These are phyloP conservation scores for Chenopodium album DNA, from an alignment of 148 eudicot genomes.

Conservation along the genomic window DNA sequence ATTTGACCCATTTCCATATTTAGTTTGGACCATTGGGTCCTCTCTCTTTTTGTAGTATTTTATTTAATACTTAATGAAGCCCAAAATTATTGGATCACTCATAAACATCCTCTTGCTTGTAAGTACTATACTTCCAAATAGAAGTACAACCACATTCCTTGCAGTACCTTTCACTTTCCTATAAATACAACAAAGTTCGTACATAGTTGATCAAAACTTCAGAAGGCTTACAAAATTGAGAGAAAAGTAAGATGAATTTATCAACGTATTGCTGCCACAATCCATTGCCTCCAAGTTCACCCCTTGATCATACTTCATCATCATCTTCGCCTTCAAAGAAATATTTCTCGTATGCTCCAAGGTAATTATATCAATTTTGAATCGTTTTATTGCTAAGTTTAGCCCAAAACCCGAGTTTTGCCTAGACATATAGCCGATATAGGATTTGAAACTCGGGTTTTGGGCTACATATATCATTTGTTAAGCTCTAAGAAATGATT, in stretches of 20 bases:
- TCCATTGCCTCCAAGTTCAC: conserved; percentile 30
- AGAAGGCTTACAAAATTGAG: not conserved
- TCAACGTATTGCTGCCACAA: conserved; percentile 46
- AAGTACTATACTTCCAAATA: not conserved
- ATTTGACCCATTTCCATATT: too few relatives aligned
- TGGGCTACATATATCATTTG: not conserved
- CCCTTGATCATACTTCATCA: conserved; percentile 24
- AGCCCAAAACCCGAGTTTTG: not conserved
- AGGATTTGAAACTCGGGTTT: not conserved
- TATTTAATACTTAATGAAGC: not conserved
- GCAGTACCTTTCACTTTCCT: conserved; percentile 6
- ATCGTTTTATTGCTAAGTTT: not conserved
- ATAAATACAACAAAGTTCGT: not conserved
- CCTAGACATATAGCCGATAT: too few relatives aligned
- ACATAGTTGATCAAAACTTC: too few relatives aligned
- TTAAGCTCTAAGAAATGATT: too few relatives aligned
- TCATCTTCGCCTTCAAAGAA: conserved; percentile 23
- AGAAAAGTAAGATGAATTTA: conserved; percentile 29
- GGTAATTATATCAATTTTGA: conserved; percentile 29
- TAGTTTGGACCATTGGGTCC: not conserved
- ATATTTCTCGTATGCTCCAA: not conserved
- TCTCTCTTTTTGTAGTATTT: not conserved
- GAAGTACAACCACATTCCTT: conserved; percentile 7
- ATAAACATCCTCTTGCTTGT: not conserved
- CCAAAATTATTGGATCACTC: not conserved